These are phyloP conservation scores for Orychophragmus violaceus DNA, from an alignment of 345 rosid species.

Conservation along the genomic window DNA sequence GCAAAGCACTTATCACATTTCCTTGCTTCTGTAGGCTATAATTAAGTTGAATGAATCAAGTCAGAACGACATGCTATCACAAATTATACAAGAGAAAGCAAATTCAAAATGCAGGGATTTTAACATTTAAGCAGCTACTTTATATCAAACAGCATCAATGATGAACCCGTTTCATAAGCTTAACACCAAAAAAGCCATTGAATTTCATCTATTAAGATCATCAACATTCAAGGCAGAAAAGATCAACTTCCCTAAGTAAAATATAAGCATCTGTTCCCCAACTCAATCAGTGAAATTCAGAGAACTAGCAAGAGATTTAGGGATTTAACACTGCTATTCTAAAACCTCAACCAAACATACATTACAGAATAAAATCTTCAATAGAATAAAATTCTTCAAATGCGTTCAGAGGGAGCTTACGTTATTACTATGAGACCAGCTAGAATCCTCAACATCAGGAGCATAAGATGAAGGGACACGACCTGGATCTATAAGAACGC, in stretches of 20 bases:
- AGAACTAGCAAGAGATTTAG: background rate
- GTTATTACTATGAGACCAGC: constrained; percentile 13
- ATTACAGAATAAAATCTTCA: background rate
- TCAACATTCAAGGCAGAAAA: background rate
- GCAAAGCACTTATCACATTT: constrained; percentile 73
- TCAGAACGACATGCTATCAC: background rate
- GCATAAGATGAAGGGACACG: constrained; percentile 45
- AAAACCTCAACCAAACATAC: constrained; percentile 7
- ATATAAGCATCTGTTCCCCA: background rate
- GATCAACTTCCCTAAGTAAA: background rate
- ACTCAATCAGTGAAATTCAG: background rate
- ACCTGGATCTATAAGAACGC: constrained; percentile 56
- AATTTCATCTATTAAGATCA: background rate
- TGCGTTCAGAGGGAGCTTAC: constrained; percentile 23
- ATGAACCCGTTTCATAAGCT: background rate
- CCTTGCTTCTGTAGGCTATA: constrained; percentile 49
- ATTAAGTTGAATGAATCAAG: background rate
- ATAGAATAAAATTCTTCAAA: background rate
- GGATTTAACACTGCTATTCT: background rate
- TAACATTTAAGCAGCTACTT: too few species aligned
- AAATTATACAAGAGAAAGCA: too few species aligned
- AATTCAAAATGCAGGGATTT: too few species aligned
- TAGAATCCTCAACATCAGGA: constrained; percentile 54
- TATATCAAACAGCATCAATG: background rate
- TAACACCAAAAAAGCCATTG: background rate